Evolutionary conservation across 805 yeast genomes (phyloP), one percentile per base, ranked within the genome.

Genomic region (Pichia eremophila): DNA sequence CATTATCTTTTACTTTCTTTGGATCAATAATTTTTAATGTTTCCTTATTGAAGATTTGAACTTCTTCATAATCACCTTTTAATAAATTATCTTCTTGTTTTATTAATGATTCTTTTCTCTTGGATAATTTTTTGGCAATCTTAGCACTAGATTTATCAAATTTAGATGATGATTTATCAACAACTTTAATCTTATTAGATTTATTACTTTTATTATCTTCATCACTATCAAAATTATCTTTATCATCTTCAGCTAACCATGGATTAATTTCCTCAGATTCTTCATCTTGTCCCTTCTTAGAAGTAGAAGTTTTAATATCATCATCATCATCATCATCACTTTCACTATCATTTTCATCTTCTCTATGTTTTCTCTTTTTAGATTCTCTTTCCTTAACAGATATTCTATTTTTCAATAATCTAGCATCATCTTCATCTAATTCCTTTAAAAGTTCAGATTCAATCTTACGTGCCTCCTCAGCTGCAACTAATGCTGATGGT

Each of bases 1-100:
- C 39, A 19, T 40, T 43, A 14, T 44, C 67, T 39, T 28, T 40
- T 45, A 39, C 39, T 41, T 47, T 17, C 46, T 36, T 68, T 41
- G 75, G 73, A 54, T 78, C 82, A 11, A 71, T 69, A 25, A 81
- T 65, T 28, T 70, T 66, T 54, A 87, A 66, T 1, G 84, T 79
- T 47, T 78, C 74, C 22, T 71, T 68, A 57, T 77, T 68, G 53
- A 74, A 79, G 48, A 76, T 74, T 39, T 71, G 60, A 18, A 70
- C 75, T 18, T 66, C 71, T 2, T 64, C 69, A 40, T 62, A 68
- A 14, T 57, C 54, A 15, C n/a, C 5, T 39, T n/a, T 18, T 15
- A 41, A 22, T 29, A 44, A 43, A n/a, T 37, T 34, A 28, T 63
- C 59, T 8, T 57, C 57, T 38, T 64, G 61, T 12, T 59, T 48